Evolutionary conservation across 2,329 filamentous ascomycete genomes (phyloP).

Genomic region (Colletotrichum caudatum): DNA sequence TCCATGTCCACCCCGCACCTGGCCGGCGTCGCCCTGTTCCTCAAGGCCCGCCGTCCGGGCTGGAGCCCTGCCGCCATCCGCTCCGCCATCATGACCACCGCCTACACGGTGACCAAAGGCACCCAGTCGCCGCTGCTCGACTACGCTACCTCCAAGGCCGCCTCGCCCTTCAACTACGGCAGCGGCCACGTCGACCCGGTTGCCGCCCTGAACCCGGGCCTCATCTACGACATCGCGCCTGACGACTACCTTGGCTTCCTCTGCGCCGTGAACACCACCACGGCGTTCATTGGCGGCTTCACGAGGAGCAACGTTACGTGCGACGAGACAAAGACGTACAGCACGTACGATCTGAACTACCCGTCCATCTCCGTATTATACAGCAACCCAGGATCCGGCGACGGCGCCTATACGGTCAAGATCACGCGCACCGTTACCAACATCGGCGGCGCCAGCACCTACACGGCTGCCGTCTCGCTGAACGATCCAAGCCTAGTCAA

Average conservation of each 20-base stretch:
- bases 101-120: slow-evolving; percentile 22
- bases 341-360: slow-evolving; percentile 39
- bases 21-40: slow-evolving; percentile 33
- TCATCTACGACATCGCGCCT: slow-evolving; percentile 42
- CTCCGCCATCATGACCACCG: slow-evolving; percentile 40
- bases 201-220: slow-evolving; percentile 44
- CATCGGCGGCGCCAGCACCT: slow-evolving; percentile 36
- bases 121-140: slow-evolving; percentile 10
- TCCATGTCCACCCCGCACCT: slow-evolving; percentile 42
- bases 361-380: slow-evolving; percentile 36
- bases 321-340: slow-evolving; percentile 17
- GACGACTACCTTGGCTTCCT: slow-evolving; percentile 45
- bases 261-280: slow-evolving; percentile 44
- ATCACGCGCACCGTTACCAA: slow-evolving; percentile 40
- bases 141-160: not conserved
- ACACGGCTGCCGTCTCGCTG: slow-evolving; percentile 30
- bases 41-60: slow-evolving; percentile 36
- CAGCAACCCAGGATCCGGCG: not conserved
- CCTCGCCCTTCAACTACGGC: slow-evolving; percentile 33
- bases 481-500: slow-evolving; percentile 19
- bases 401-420: slow-evolving; percentile 35
- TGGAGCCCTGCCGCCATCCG: slow-evolving; percentile 36
- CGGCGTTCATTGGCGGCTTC: slow-evolving; percentile 23
- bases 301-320: slow-evolving; percentile 34
- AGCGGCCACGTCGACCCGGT: slow-evolving; percentile 42